Evolutionary conservation across 306 rosid genomes (phyloP), one percentile per base, ranked within the genome.

Genomic region (Vicia faba): DNA sequence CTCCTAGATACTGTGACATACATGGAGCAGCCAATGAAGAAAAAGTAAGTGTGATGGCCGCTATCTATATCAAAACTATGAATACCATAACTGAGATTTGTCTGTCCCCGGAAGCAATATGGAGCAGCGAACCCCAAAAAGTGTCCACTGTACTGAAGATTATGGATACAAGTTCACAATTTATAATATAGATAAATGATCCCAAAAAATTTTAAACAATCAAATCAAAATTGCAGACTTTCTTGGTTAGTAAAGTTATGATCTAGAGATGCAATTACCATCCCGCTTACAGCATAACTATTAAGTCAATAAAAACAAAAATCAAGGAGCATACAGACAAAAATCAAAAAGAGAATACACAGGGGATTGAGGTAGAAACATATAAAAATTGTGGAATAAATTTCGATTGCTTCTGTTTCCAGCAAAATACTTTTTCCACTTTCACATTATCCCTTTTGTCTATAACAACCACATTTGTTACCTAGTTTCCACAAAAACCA

Each of bases 401-500:
- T 48, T 5, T 66, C n/a, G 51, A 55, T 56, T 56, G 19, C 65
- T 19, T 54, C 36, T 12, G 8, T 68, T 68, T 14, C 28, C 18
- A 46, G 14, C 9, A 66, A 38, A 38, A 38, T 38, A 49, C 12
- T 16, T 46, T 3, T 31, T 18, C 28, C 35, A 18, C 31, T 66
- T 49, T 66, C 59, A 33, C 35, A 33, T 16, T 19, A 33, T 20
- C 60, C 23, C 12, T 4, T 71, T 61, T 35, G 64, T 71, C 40
- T 36, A 38, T 26, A 33, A 13, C 58, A 7, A 28, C n/a, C 55
- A 56, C 48, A 14, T 26, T 28, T 70, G 46, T 5, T 31, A 33
- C 66, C 12, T 39, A 1, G 48, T 68, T 40, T 15, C 70, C 5
- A 4, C 14, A 31, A 74, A 29, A 62, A 62, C 48, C 15, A 5